Conservation (phyloP, 2,329 filamentous ascomycete species). For the Pezicula neosporulosa region DNA sequence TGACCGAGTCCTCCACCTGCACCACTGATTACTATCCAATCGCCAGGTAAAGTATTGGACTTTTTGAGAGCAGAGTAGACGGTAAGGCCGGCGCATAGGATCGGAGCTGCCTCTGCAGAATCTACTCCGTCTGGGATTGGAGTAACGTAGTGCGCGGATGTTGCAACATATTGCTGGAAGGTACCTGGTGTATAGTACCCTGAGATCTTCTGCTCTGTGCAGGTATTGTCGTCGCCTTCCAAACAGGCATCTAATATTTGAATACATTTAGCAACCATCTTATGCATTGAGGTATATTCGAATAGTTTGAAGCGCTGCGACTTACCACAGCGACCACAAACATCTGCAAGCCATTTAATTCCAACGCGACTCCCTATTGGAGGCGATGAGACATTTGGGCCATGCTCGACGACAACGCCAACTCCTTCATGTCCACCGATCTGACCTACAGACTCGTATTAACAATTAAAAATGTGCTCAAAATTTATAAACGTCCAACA, state of each 20-base stretch:
- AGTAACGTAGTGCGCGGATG: slow-evolving; percentile 61
- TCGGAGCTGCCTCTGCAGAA: slow-evolving; percentile 56
- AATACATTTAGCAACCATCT: not conserved
- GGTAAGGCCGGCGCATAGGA: slow-evolving; percentile 65
- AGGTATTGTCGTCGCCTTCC: slow-evolving; percentile 56
- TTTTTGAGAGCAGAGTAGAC: slow-evolving; percentile 60
- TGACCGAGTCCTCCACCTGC: slow-evolving; percentile 60
- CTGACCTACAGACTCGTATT: slow-evolving; percentile 37
- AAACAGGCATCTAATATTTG: slow-evolving; percentile 31
- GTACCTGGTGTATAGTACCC: slow-evolving; percentile 66
- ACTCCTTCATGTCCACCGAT: slow-evolving; percentile 67
- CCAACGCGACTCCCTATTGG: slow-evolving; percentile 59
- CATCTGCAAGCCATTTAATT: slow-evolving; percentile 56
- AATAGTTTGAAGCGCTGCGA: not conserved
- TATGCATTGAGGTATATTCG: not conserved
- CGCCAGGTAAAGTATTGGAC: slow-evolving; percentile 39
- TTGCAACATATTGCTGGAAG: slow-evolving; percentile 64
- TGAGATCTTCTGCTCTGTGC: slow-evolving; percentile 52
- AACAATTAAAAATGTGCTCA: not conserved
- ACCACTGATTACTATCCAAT: slow-evolving; percentile 47
- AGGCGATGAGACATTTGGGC: slow-evolving; percentile 46
- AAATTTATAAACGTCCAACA: too few relatives aligned
- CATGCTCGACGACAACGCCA: slow-evolving; percentile 59
- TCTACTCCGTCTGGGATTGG: slow-evolving; percentile 57
- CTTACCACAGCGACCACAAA: slow-evolving; percentile 45